A percentile compares a stretch with the other conserved stretches of the same genome.
Conservation (phyloP, 768 basidiomycete genomes). For the Mycena chlorophos region DNA sequence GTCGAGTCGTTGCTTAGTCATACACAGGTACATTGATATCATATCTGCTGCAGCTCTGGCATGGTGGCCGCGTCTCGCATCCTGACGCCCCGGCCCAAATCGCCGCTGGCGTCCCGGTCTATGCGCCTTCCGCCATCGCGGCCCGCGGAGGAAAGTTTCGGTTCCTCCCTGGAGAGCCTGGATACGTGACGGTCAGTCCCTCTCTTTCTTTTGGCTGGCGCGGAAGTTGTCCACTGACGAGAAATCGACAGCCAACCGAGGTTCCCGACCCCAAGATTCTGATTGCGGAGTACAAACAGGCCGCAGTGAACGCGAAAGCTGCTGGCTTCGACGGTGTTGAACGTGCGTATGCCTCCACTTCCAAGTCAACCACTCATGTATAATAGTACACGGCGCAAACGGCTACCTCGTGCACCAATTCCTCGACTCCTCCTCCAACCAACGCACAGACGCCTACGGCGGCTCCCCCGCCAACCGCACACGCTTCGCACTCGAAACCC, state of each 20-base stretch:
- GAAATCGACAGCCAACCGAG: conserved; percentile 9
- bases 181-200: conserved; percentile 24
- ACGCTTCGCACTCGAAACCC: conserved; percentile 38
- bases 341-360: background rate
- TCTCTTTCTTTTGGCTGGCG: background rate
- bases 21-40: background rate
- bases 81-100: conserved; percentile 33
- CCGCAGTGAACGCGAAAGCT: conserved; percentile 25
- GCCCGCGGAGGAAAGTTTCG: conserved; percentile 32
- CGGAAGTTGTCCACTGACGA: background rate
- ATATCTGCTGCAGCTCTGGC: conserved; percentile 37
- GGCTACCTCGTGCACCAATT: conserved; percentile 40
- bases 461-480: conserved; percentile 42
- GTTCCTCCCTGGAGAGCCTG: conserved; percentile 26
- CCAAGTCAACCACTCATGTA: background rate
- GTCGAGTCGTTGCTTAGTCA: background rate
- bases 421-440: conserved; percentile 33
- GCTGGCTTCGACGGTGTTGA: conserved; percentile 32
- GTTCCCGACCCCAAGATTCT: conserved; percentile 32
- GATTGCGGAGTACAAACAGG: conserved; percentile 30
- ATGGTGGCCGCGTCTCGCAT: conserved; percentile 11
- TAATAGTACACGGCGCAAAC: conserved; percentile 30
- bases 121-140: conserved; percentile 34
- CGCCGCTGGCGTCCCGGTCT: conserved; percentile 43
- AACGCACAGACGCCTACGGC: conserved; percentile 44